Evolutionary conservation across 108 stramenopile species (phyloP), one percentile per base, ranked within the genome.

Genomic region (Cyclotella kingstonii): DNA sequence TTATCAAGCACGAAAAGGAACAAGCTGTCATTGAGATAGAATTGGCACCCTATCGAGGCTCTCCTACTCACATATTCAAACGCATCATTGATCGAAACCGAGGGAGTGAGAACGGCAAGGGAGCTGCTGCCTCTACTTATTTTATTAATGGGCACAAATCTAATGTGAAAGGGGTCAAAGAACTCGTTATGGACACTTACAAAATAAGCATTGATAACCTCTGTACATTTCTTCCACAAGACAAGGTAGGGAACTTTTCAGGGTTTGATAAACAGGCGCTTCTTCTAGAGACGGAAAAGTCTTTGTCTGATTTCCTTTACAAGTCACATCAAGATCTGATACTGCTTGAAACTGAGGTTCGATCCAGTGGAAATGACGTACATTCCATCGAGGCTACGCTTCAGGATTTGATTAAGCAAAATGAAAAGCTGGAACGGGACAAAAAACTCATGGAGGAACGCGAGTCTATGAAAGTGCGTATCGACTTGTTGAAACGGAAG

Each of bases 141-240:
- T 83, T 60, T 52, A 59, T 91, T 62, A 78, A 92, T 61, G 81
- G 72, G 1, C 33, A 73, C 59, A 52, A 50, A 12, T 67, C 35
- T 14, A 64, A 42, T 31, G 40, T 70, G 40, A 85, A 90, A 42
- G 42, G 76, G 6, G 81, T 97, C 22, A 68, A 68, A 25, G 79
- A 88, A 50, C 47, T 86, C 25, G 85, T 93, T 10, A 19, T 55
- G 9, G 62, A 68, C 39, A 54, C 61, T 15, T 92, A 89, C 42
- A 65, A 89, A 41, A 95, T 97, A 17, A 60, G 82, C 9, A 81
- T 98, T 58, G 88, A 95, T 58, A 98, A 98, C 66, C 78, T 97
- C 11, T 97, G 95, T 73, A 94, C 95, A 26, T 95, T 98, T 54
- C 63, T 98, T 14, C 98, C 98, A 6, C 98, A 98, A 72, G 96